Percentiles rank a stretch among this genome's conserved stretches.
Conservation (phyloP, 1,284 basidiomycete genomes). For the Gomphus bonarii region DNA sequence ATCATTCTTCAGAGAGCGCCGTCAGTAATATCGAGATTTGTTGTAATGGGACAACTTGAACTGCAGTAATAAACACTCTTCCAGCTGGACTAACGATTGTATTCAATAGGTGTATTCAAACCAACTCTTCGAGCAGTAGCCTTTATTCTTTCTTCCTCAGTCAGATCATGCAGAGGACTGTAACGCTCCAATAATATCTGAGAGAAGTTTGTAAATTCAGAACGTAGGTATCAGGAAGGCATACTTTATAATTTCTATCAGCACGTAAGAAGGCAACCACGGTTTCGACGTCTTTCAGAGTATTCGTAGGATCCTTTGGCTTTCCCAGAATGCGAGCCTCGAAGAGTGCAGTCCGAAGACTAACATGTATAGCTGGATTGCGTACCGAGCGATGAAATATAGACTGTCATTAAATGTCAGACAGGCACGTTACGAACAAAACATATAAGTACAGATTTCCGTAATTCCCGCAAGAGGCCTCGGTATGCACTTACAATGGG, state of each 20-base stretch:
- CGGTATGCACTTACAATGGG: constrained; percentile 12
- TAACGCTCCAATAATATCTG: constrained; percentile 53
- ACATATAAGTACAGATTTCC: constrained; percentile 7
- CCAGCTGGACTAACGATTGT: background rate
- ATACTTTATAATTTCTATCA: constrained; percentile 49
- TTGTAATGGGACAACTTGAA: background rate
- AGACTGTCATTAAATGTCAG: constrained; percentile 26
- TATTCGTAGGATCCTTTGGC: constrained; percentile 17
- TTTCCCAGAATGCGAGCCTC: constrained; percentile 29
- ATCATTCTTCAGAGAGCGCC: background rate
- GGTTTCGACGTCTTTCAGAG: constrained; percentile 49
- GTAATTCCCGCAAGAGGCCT: constrained; percentile 12
- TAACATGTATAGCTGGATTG: constrained; percentile 34
- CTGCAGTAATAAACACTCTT: background rate
- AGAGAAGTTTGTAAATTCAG: background rate
- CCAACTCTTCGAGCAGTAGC: constrained; percentile 84
- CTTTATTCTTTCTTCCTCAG: constrained; percentile 67
- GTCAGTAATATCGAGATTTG: background rate
- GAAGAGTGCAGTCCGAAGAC: constrained; percentile 41
- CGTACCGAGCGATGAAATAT: constrained; percentile 32
- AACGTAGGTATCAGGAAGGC: constrained; percentile 14
- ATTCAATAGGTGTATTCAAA: constrained; percentile 34
- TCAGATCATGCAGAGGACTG: constrained; percentile 75
- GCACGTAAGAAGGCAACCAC: constrained; percentile 62
- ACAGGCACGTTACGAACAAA: constrained; percentile 3